Evolutionary conservation across 768 basidiomycete species (phyloP).

Genomic region (Mrakia frigida): DNA sequence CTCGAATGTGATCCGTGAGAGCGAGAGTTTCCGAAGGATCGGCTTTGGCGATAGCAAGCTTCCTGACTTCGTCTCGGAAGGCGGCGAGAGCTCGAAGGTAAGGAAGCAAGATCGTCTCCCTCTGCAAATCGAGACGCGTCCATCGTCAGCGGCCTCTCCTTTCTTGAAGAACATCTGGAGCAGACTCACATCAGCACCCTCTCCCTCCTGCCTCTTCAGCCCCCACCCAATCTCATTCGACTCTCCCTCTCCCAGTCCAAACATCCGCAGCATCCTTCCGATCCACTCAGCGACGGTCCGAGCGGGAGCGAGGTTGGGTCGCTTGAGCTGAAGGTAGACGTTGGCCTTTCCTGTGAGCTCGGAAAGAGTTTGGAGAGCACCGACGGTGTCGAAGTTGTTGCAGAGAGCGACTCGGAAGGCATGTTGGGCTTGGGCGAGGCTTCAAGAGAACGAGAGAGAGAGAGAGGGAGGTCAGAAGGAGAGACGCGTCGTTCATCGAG

Average conservation of each 20-base stretch:
- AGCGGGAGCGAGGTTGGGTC: conserved; percentile 55
- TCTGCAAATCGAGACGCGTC: conserved; percentile 48
- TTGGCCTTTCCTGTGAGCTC: conserved; percentile 81
- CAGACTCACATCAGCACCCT: conserved; percentile 46
- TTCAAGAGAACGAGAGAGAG: conserved; percentile 41
- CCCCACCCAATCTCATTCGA: conserved; percentile 78
- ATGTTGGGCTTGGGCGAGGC: conserved; percentile 66
- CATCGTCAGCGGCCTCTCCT: conserved; percentile 10
- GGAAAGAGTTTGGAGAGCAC: conserved; percentile 66
- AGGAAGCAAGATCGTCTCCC: conserved; percentile 80
- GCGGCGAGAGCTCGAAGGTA: conserved; percentile 77
- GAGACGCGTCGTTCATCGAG: neutral
- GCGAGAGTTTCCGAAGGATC: conserved; percentile 74
- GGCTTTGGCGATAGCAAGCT: conserved; percentile 62
- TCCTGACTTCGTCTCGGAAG: conserved; percentile 85
- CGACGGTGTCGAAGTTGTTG: conserved; percentile 95
- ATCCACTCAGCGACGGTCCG: conserved; percentile 53
- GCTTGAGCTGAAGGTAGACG: conserved; percentile 61
- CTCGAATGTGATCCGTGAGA: conserved; percentile 83
- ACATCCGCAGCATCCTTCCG: conserved; percentile 51
- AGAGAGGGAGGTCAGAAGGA: neutral
- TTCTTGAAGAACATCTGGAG: neutral
- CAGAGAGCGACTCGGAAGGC: conserved; percentile 80
- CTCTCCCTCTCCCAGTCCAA: conserved; percentile 54
- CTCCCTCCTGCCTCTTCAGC: conserved; percentile 50